Evolutionary conservation across 164 flowering plant species (phyloP).

Genomic region (Brasenia schreberi): DNA sequence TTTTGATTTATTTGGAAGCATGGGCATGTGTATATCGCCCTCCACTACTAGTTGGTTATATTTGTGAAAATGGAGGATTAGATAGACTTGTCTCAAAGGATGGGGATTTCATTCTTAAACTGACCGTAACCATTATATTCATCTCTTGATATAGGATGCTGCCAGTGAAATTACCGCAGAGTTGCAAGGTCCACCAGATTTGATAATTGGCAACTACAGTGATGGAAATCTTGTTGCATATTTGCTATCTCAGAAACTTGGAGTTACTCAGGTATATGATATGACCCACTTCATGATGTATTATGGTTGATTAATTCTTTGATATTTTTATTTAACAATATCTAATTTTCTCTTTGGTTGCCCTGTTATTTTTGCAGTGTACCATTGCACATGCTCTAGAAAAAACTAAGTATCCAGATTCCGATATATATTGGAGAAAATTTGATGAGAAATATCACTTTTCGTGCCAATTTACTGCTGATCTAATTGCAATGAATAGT

Average conservation of each 20-base stretch:
- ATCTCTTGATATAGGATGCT: constrained; percentile 35
- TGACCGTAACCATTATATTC: neutral
- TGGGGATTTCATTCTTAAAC: neutral
- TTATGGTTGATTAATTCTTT: too few relatives aligned
- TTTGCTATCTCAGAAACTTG: constrained; percentile 4
- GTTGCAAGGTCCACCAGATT: constrained; percentile 63
- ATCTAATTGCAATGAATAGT: constrained; percentile 21
- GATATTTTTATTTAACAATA: too few relatives aligned
- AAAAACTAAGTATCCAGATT: constrained; percentile 12
- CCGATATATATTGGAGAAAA: constrained; percentile 11
- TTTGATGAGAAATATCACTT: constrained; percentile 9
- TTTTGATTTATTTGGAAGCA: too few relatives aligned
- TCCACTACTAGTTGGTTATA: too few relatives aligned
- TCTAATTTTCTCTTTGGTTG: too few relatives aligned
- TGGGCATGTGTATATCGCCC: too few relatives aligned
- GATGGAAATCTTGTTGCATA: constrained; percentile 82
- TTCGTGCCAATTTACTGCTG: constrained; percentile 12
- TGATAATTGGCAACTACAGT: constrained; percentile 75
- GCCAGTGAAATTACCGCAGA: constrained; percentile 48
- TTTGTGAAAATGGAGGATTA: too few relatives aligned
- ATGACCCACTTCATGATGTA: too few relatives aligned
- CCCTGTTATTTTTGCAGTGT: too few relatives aligned
- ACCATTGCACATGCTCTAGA: constrained; percentile 13
- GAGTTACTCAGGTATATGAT: constrained; percentile 2
- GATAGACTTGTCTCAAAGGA: neutral